These are phyloP conservation scores for Solanum neorickii DNA, from an alignment of 257 asterid genomes.

Conservation along the genomic window DNA sequence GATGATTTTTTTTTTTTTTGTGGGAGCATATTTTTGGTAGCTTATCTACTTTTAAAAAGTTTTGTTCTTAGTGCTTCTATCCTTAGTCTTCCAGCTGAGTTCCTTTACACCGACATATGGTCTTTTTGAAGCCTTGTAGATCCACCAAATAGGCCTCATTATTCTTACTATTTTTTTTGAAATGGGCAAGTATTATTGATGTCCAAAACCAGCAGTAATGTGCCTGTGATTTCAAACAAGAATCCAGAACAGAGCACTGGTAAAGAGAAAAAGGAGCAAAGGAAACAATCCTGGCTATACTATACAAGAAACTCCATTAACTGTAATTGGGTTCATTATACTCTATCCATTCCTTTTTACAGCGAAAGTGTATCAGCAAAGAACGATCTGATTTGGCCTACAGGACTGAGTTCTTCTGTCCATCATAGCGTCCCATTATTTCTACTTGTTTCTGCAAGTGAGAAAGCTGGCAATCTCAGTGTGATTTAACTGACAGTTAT, in stretches of 20 bases:
- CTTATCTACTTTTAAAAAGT: background rate
- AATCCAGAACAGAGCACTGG: background rate
- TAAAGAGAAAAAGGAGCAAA: background rate
- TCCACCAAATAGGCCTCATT: background rate
- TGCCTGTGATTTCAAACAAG: background rate
- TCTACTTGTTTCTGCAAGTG: background rate
- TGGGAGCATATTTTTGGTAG: background rate
- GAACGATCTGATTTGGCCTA: background rate
- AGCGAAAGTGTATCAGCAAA: background rate
- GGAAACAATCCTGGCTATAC: background rate
- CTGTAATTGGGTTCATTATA: background rate
- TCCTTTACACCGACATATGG: background rate
- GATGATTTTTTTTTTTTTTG: background rate
- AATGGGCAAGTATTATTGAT: background rate
- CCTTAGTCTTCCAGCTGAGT: background rate
- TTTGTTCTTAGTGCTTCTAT: background rate
- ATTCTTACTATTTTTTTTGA: background rate
- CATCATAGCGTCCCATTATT: background rate
- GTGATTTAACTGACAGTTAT: background rate
- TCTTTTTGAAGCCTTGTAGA: background rate
- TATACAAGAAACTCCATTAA: background rate
- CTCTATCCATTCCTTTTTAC: background rate
- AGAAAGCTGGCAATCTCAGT: background rate
- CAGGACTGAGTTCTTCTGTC: background rate
- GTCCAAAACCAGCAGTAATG: background rate